These are phyloP conservation scores for Rhipidocladum racemiflorum DNA, from an alignment of 176 grass and related monocot genomes.

Conservation along the genomic window DNA sequence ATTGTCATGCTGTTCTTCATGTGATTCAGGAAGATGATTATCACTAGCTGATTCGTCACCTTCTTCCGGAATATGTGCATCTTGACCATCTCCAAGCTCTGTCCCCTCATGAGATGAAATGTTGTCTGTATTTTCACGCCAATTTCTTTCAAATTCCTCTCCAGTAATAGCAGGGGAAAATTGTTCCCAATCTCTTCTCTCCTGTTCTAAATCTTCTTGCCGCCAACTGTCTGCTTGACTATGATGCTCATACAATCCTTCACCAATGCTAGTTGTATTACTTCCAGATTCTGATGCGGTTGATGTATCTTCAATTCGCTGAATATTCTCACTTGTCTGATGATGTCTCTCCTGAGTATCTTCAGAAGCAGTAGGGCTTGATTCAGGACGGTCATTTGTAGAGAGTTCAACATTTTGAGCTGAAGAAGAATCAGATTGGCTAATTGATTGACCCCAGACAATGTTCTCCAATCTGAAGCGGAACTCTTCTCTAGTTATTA, in stretches of 20 bases:
- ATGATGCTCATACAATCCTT: conserved; percentile 36
- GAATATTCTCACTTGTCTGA: conserved; percentile 29
- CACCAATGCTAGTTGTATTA: conserved; percentile 29
- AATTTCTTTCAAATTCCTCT: conserved; percentile 50
- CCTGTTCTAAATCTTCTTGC: conserved; percentile 43
- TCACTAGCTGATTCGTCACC: conserved; percentile 47
- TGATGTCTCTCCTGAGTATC: conserved; percentile 40
- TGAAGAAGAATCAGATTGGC: conserved; percentile 49
- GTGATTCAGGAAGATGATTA: conserved; percentile 43
- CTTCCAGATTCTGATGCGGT: conserved; percentile 47
- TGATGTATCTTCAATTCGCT: conserved; percentile 26
- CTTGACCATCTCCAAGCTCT: conserved; percentile 41
- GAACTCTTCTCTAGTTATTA: conserved; percentile 83
- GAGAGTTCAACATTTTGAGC: conserved; percentile 38
- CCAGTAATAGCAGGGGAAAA: conserved; percentile 29
- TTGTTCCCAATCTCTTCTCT: conserved; percentile 41
- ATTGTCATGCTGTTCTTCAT: conserved; percentile 43
- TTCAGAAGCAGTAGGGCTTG: conserved; percentile 34
- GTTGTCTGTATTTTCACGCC: conserved; percentile 49
- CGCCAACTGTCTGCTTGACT: conserved; percentile 38
- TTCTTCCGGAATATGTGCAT: conserved; percentile 31
- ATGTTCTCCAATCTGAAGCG: conserved; percentile 91
- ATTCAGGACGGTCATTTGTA: conserved; percentile 46
- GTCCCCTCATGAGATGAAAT: conserved; percentile 35
- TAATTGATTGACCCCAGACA: conserved; percentile 62